Evolutionary conservation across 1,284 basidiomycete species (phyloP).

Genomic region (Ceratobasidium sp.): DNA sequence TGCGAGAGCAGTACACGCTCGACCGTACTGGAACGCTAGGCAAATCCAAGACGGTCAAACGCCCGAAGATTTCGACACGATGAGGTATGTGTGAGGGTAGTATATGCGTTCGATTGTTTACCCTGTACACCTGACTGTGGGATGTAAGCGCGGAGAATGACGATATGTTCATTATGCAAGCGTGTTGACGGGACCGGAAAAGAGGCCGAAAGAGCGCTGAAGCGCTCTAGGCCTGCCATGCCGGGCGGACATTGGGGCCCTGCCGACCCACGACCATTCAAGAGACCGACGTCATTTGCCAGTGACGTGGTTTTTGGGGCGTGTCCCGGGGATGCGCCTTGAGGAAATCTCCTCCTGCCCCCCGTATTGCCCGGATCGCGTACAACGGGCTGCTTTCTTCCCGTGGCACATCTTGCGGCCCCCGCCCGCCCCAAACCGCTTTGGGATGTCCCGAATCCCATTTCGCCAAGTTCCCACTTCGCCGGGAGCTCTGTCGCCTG

Average conservation of each 20-base stretch:
- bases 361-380: background rate
- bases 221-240: constrained; percentile 29
- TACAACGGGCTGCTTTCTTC: constrained; percentile 13
- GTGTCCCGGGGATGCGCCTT: constrained; percentile 18
- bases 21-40: constrained; percentile 45
- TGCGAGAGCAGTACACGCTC: constrained; percentile 61
- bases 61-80: constrained; percentile 27
- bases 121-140: constrained; percentile 15
- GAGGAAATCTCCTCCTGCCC: constrained; percentile 16
- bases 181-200: constrained; percentile 29
- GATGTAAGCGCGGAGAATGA: constrained; percentile 43
- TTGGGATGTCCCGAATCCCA: constrained; percentile 34
- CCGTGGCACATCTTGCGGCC: constrained; percentile 6
- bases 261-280: constrained; percentile 17
- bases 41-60: constrained; percentile 44
- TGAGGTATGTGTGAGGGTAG: background rate
- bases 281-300: constrained; percentile 34
- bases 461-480: constrained; percentile 22
- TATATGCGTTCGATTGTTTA: constrained; percentile 25
- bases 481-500: constrained; percentile 31
- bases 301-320: constrained; percentile 35
- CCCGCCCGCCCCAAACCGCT: constrained; percentile 2
- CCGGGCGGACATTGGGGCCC: constrained; percentile 30
- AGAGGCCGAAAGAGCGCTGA: constrained; percentile 20
- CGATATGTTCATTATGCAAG: constrained; percentile 45